Base-by-base conservation (phyloP, 352 stramenopile genomes). In the Plasmopara viticola region DNA sequence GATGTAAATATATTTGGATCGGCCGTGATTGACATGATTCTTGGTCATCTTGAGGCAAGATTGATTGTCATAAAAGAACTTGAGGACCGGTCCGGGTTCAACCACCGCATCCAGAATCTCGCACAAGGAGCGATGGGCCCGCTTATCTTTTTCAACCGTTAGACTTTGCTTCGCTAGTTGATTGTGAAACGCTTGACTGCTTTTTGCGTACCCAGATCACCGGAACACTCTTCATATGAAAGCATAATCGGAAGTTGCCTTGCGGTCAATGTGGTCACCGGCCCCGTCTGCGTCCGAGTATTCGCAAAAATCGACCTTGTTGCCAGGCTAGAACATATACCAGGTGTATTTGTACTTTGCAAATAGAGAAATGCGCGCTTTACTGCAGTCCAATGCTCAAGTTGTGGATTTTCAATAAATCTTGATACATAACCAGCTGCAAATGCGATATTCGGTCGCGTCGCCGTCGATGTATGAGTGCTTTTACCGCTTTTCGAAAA, bases 371-470 rank as follows among this genome's bases (percentile, higher is more conserved):
- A 25, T 3, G 3, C 3, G 3, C 20, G 20, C 20, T 25, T 25
- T 3, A 25, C 20, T 25, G 20, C 20, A 25, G 20, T 25, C 20
- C 20, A 25, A 25, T 25, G 20, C 20, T 25, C 3, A 25, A 25
- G 1, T 55, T 65, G 51, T 2, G 35, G 43, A 17, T 60, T 65
- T 17, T 57, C 37, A 42, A 65, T 58, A 51, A 58, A 65, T 10
- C 58, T 44, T n/a, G 57, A 48, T 0, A 64, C 46, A 31, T 64
- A 64, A 0, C 41, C 43, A 0, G 53, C 55, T 0, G 43, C 55
- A 9, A 45, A 58, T 3, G 44, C 48, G 25, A 62, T 58, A 13
- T 58, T 44, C 37, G 56, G 56, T 8, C 40, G 56, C 37, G 48
- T 54, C 10, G 49, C 38, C 7, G 51, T 57, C 46, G 37, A 28